These are phyloP conservation scores for Neurospora pannonica DNA, from an alignment of 495 filamentous ascomycete genomes.

Conservation along the genomic window DNA sequence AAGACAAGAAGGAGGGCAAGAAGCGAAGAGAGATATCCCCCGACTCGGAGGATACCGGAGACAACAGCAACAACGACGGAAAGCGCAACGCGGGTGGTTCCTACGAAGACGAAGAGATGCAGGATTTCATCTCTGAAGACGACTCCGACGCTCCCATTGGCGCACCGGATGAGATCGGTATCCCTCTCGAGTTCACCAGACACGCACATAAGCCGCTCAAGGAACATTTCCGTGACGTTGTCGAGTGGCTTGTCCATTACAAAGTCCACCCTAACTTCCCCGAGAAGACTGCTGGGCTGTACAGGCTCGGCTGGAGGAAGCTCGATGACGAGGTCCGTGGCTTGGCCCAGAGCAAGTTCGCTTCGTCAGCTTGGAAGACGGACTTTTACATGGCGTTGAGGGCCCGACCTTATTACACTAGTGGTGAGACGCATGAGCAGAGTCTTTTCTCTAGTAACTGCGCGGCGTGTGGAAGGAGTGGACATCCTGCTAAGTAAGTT, in stretches of 20 bases:
- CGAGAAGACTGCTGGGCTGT: constrained; percentile 49
- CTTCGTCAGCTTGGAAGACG: constrained; percentile 61
- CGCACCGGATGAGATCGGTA: constrained; percentile 42
- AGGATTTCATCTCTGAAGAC: constrained; percentile 56
- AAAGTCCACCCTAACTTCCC: constrained; percentile 66
- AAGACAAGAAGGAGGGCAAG: background rate
- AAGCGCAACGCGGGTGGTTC: constrained; percentile 17
- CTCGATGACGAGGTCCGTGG: constrained; percentile 63
- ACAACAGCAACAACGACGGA: constrained; percentile 25
- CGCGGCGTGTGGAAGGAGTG: constrained; percentile 65
- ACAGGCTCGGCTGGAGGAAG: constrained; percentile 62
- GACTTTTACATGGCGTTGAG: constrained; percentile 58
- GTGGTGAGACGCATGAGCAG: constrained; percentile 22
- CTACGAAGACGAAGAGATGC: constrained; percentile 48
- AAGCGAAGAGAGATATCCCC: constrained; percentile 1
- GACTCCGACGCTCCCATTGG: constrained; percentile 57
- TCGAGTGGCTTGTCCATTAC: constrained; percentile 72
- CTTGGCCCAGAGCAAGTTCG: constrained; percentile 60
- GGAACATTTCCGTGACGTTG: constrained; percentile 66
- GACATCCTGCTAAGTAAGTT: constrained; percentile 51
- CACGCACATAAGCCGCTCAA: constrained; percentile 58
- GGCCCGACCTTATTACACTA: constrained; percentile 43
- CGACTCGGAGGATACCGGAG: constrained; percentile 15
- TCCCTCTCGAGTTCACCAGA: constrained; percentile 64
- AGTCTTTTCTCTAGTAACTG: constrained; percentile 57